phyloP scores from a whole-genome alignment of 148 eudicot genomes.

The Nepenthes gracilis region DNA sequence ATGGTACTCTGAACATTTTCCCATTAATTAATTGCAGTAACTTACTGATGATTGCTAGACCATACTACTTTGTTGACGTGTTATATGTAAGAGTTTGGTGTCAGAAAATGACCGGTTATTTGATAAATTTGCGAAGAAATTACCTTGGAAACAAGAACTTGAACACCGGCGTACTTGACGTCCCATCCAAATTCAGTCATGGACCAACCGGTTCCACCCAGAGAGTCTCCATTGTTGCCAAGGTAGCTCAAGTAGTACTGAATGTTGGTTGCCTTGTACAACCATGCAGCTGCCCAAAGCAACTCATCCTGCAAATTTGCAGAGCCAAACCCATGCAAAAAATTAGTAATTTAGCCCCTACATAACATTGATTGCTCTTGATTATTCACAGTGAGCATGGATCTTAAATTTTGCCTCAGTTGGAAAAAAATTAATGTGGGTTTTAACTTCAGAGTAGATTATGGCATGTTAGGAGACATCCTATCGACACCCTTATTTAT shows the following conservation, averaged over 20 bases:
- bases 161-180: slow-evolving; percentile 58
- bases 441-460: no score
- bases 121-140: slow-evolving; percentile 1
- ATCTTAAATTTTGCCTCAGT: no score
- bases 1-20: no score
- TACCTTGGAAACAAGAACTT: slow-evolving; percentile 57
- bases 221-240: slow-evolving; percentile 13
- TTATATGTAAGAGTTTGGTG: no score
- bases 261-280: slow-evolving; percentile 41
- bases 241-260: slow-evolving; percentile 33
- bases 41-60: no score
- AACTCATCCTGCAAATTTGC: slow-evolving; percentile 42
- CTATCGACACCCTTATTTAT: no score
- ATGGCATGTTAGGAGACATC: no score
- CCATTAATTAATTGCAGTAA: no score
- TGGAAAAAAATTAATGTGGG: no score
- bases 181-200: slow-evolving; percentile 69
- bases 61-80: no score
- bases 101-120: no score
- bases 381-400: no score
- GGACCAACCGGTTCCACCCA: slow-evolving; percentile 13
- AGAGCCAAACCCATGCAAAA: background rate
- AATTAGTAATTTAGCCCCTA: background rate
- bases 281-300: slow-evolving; percentile 72
- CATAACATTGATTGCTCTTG: background rate